A percentile compares a stretch with the other conserved stretches of the same genome.
phyloP scores from a whole-genome alignment of 192 early-diverging fungal genomes.

The Chytriomyces sp. region DNA sequence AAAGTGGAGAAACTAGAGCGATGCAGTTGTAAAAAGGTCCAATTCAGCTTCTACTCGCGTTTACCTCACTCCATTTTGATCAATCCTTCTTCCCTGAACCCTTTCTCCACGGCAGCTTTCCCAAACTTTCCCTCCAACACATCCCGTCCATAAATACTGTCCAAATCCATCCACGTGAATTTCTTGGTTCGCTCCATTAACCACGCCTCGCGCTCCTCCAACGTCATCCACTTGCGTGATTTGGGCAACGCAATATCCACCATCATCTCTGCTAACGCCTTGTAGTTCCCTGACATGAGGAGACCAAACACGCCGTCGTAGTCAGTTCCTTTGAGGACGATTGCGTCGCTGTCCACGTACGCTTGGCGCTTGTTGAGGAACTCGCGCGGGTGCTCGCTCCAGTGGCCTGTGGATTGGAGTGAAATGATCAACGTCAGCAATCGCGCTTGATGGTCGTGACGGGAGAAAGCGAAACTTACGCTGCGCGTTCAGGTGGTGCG shows the following conservation, averaged over 20 bases:
- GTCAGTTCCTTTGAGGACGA: conserved; percentile 39
- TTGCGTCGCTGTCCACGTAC: conserved; percentile 23
- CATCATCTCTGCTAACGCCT: conserved; percentile 30
- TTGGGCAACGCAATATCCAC: conserved; percentile 26
- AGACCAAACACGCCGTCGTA: conserved; percentile 37
- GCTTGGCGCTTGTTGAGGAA: conserved; percentile 25
- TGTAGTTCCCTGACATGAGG: conserved; percentile 37
- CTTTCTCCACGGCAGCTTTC: not conserved
- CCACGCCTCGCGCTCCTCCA: conserved; percentile 8
- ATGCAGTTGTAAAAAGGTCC: too few species aligned
- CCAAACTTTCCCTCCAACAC: conserved; percentile 11
- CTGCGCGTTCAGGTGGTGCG: conserved; percentile 48
- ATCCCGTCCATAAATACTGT: conserved; percentile 11
- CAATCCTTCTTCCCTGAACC: not conserved
- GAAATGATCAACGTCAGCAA: not conserved
- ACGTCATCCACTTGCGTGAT: not conserved
- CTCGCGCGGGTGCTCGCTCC: conserved; percentile 45
- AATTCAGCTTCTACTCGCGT: too few species aligned
- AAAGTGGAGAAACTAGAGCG: too few species aligned
- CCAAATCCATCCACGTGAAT: conserved; percentile 20
- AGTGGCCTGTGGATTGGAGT: conserved; percentile 26
- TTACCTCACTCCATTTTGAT: not conserved
- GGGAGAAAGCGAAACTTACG: not conserved
- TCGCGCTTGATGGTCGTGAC: too few species aligned
- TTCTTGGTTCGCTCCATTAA: not conserved